Percentiles rank a stretch among this genome's conserved stretches.
Evolutionary conservation across 768 basidiomycete genomes (phyloP).

Genomic region (Daedaleopsis sinensis): DNA sequence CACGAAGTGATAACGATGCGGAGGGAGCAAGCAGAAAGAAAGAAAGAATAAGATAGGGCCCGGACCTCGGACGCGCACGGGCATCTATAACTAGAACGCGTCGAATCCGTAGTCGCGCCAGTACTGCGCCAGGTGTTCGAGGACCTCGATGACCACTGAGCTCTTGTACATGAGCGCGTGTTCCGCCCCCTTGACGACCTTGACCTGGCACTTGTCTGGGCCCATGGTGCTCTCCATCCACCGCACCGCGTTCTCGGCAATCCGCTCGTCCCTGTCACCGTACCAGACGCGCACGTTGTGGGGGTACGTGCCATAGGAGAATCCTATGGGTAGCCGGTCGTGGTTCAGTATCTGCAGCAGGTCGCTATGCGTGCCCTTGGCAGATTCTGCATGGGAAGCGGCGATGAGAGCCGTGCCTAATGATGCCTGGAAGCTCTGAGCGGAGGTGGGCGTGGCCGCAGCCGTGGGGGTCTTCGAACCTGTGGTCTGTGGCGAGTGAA

Average conservation of each 20-base stretch:
- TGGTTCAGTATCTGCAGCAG: constrained; percentile 91
- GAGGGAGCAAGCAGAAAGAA: constrained; percentile 13
- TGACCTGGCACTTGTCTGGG: constrained; percentile 71
- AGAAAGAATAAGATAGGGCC: constrained; percentile 20
- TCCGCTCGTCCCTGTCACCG: constrained; percentile 92
- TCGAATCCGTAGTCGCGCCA: constrained; percentile 33
- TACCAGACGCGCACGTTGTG: constrained; percentile 87
- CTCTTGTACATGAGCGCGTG: constrained; percentile 95
- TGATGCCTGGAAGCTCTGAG: constrained; percentile 51
- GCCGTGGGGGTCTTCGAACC: constrained; percentile 36
- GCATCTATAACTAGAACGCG: neutral
- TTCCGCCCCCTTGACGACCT: constrained; percentile 85
- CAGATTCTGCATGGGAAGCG: constrained; percentile 93
- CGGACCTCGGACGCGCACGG: constrained; percentile 6
- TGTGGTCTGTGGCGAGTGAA: constrained; percentile 36
- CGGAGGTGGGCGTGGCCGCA: neutral
- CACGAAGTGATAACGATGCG: constrained; percentile 18
- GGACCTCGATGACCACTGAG: constrained; percentile 81
- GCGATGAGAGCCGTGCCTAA: constrained; percentile 91
- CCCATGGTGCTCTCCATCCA: constrained; percentile 93
- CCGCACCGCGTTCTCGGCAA: constrained; percentile 85
- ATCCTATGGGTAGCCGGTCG: constrained; percentile 87
- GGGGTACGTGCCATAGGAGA: constrained; percentile 80
- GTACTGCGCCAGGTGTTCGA: constrained; percentile 66
- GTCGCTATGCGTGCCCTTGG: constrained; percentile 89